Conservation (phyloP, 2,329 filamentous ascomycete genomes). For the Lizonia empirigonia region DNA sequence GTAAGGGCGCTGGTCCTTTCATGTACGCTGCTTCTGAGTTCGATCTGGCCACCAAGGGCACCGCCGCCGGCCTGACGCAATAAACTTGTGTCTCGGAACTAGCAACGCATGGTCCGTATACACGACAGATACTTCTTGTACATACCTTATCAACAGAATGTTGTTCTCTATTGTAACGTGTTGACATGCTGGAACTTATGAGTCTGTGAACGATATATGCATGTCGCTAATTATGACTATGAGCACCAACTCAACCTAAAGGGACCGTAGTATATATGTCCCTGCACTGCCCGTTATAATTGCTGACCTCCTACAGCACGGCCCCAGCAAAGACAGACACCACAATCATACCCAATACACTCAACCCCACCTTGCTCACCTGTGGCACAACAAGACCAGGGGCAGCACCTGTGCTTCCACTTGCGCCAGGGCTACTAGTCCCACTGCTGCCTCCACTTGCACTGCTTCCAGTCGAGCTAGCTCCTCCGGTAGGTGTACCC, state of each 20-base stretch:
- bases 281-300: neutral
- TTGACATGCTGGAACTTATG: neutral
- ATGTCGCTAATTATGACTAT: neutral
- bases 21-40: slow-evolving; percentile 47
- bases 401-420: slow-evolving; percentile 25
- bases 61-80: too few relatives aligned
- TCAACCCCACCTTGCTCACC: slow-evolving; percentile 38
- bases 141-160: neutral
- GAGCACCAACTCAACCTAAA: neutral
- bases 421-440: slow-evolving; percentile 8
- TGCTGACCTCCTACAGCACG: slow-evolving; percentile 28
- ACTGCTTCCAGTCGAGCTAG: slow-evolving; percentile 19
- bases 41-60: slow-evolving; percentile 21
- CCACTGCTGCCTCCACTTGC: slow-evolving; percentile 9
- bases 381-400: slow-evolving; percentile 17
- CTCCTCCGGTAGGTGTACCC: slow-evolving; percentile 21
- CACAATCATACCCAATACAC: slow-evolving; percentile 36
- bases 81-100: too few relatives aligned
- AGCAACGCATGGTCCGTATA: neutral
- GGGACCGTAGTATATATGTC: neutral
- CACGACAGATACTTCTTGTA: neutral
- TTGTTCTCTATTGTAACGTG: neutral
- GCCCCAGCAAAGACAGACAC: slow-evolving; percentile 36
- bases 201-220: neutral
- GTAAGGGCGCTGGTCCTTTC: slow-evolving; percentile 51